Evolutionary conservation across 352 stramenopile genomes (phyloP).

Genomic region (Globisporangium solare): DNA sequence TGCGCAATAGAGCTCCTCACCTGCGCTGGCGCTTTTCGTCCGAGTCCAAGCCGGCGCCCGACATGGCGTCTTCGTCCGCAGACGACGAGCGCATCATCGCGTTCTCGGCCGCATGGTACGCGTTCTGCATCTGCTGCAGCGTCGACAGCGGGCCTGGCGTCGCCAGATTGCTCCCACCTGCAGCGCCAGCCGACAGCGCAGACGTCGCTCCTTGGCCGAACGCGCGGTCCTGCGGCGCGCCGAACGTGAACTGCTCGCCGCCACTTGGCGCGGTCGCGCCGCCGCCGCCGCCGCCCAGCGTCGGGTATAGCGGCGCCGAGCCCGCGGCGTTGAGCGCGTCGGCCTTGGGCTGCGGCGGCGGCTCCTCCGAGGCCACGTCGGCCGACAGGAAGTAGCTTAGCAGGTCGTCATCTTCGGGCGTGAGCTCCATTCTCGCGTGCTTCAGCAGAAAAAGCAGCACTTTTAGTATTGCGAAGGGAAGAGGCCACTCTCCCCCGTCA

Average conservation of each 20-base stretch:
- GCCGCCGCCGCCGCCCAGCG: neutral
- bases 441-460: no score
- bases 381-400: conserved; percentile 85
- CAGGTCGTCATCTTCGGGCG: conserved; percentile 81
- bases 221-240: conserved; percentile 17
- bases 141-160: conserved; percentile 17
- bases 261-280: neutral
- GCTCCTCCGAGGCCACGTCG: conserved; percentile 59
- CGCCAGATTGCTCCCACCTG: conserved; percentile 4
- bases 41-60: conserved; percentile 40
- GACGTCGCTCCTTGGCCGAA: conserved; percentile 20
- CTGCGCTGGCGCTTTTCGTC: conserved; percentile 76
- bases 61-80: conserved; percentile 48
- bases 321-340: conserved; percentile 14
- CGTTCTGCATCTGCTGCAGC: conserved; percentile 45
- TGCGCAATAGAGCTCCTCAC: conserved; percentile 11
- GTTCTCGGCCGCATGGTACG: conserved; percentile 46
- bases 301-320: conserved; percentile 8
- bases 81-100: conserved; percentile 47
- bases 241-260: conserved; percentile 30
- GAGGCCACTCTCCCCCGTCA: neutral
- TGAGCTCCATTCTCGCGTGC: conserved; percentile 55
- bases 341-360: conserved; percentile 25
- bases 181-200: neutral
- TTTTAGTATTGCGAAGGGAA: no score